Evolutionary conservation across 768 basidiomycete genomes (phyloP).

Genomic region (Lactarius quietus): DNA sequence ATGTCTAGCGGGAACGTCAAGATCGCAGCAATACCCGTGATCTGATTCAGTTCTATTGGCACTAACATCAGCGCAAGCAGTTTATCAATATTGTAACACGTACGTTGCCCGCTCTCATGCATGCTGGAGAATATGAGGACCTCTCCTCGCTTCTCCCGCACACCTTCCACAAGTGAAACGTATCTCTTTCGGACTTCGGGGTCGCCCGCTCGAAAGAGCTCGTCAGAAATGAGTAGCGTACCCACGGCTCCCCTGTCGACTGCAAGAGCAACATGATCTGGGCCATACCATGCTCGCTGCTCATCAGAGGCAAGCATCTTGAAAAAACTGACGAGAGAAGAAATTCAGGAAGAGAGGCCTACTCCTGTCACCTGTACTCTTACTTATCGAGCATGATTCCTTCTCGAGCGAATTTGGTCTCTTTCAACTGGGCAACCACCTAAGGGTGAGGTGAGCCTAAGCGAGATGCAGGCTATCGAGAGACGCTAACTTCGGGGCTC

Average conservation of each 20-base stretch:
- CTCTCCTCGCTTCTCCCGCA: slow-evolving; percentile 85
- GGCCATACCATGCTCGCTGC: slow-evolving; percentile 98
- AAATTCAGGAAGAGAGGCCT: background rate
- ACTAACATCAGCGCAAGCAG: background rate
- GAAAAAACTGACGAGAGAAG: slow-evolving; percentile 66
- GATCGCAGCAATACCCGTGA: slow-evolving; percentile 94
- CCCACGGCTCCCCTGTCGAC: slow-evolving; percentile 93
- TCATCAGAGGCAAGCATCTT: slow-evolving; percentile 96
- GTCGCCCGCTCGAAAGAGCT: slow-evolving; percentile 86
- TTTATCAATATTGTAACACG: slow-evolving; percentile 32
- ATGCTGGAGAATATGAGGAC: slow-evolving; percentile 98
- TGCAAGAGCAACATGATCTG: slow-evolving; percentile 88
- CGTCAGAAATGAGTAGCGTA: slow-evolving; percentile 91
- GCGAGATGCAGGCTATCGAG: background rate
- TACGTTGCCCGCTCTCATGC: slow-evolving; percentile 99
- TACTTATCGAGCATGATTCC: slow-evolving; percentile 89
- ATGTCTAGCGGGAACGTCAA: slow-evolving; percentile 94
- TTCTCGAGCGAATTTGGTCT: slow-evolving; percentile 95
- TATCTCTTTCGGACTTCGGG: slow-evolving; percentile 75
- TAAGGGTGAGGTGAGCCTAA: slow-evolving; percentile 31
- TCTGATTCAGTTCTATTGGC: slow-evolving; percentile 81
- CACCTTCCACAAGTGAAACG: slow-evolving; percentile 84
- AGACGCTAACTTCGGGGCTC: slow-evolving; percentile 74
- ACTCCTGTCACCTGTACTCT: slow-evolving; percentile 5
- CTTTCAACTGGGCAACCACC: slow-evolving; percentile 76